These are phyloP conservation scores for Colletotrichum trifolii DNA, from an alignment of 2,329 filamentous ascomycete species.

Conservation along the genomic window DNA sequence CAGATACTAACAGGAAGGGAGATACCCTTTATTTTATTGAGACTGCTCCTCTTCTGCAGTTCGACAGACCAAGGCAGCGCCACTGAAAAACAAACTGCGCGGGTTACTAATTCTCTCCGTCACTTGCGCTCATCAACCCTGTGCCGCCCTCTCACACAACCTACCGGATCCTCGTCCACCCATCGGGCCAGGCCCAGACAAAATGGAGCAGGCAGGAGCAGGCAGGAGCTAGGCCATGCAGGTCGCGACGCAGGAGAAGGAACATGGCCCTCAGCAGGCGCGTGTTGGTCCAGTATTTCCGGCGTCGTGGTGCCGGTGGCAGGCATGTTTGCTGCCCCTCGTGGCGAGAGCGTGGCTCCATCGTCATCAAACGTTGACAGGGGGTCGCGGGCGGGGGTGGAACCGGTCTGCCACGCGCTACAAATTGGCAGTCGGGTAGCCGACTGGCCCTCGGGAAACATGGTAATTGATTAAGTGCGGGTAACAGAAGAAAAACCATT, in stretches of 20 bases:
- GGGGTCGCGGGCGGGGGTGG: slow-evolving; percentile 18
- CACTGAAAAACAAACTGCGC: slow-evolving; percentile 20
- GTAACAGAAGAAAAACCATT: neutral
- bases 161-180: slow-evolving; percentile 10
- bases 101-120: neutral
- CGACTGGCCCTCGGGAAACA: neutral
- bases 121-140: neutral
- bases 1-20: neutral
- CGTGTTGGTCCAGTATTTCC: neutral
- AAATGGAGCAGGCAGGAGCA: too few species aligned
- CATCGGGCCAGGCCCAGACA: slow-evolving; percentile 15
- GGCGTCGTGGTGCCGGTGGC: slow-evolving; percentile 16
- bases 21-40: slow-evolving; percentile 10
- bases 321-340: slow-evolving; percentile 20
- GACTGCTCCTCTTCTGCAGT: slow-evolving; percentile 11
- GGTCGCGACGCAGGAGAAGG: neutral
- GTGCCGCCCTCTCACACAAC: slow-evolving; percentile 11
- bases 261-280: neutral
- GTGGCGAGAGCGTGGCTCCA: slow-evolving; percentile 33
- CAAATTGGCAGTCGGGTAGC: too few species aligned
- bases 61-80: slow-evolving; percentile 11
- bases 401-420: neutral
- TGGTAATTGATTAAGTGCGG: neutral
- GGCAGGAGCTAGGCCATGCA: neutral
- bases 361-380: slow-evolving; percentile 31